phyloP scores from a whole-genome alignment of 2,329 filamentous ascomycete species.

The Zasmidium citrigriseum region DNA sequence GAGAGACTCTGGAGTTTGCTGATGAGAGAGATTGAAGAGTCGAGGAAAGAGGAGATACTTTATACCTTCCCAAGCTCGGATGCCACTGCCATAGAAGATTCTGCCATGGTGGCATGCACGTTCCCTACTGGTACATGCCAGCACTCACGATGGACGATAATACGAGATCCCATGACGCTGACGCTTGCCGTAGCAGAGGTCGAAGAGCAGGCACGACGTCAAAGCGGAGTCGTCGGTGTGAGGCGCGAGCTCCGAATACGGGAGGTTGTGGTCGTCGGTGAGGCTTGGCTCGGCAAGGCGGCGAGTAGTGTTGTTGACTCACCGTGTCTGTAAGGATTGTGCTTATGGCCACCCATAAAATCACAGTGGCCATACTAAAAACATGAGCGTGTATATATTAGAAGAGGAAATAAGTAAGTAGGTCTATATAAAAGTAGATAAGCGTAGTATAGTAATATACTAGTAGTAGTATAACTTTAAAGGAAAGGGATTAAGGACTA shows the following conservation, averaged over 20 bases:
- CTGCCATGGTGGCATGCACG: too few species aligned
- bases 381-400: too few species aligned
- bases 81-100: neutral
- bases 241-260: neutral
- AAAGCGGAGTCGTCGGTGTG: neutral
- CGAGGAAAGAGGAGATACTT: neutral
- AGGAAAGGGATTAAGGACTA: too few species aligned
- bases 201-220: neutral
- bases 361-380: too few species aligned
- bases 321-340: too few species aligned
- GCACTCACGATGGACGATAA: neutral
- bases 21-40: neutral
- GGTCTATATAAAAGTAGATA: too few species aligned
- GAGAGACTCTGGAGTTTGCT: conserved; percentile 2
- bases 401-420: too few species aligned
- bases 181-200: neutral
- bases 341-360: too few species aligned
- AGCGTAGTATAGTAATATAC: too few species aligned
- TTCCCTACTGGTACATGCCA: neutral
- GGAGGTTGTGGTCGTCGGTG: neutral
- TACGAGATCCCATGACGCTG: neutral
- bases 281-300: neutral
- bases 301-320: neutral
- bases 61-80: neutral
- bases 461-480: too few species aligned